A percentile compares a stretch with the other conserved stretches of the same genome.
phyloP scores from a whole-genome alignment of 2,329 filamentous ascomycete species.

The Colletotrichum lentis region DNA sequence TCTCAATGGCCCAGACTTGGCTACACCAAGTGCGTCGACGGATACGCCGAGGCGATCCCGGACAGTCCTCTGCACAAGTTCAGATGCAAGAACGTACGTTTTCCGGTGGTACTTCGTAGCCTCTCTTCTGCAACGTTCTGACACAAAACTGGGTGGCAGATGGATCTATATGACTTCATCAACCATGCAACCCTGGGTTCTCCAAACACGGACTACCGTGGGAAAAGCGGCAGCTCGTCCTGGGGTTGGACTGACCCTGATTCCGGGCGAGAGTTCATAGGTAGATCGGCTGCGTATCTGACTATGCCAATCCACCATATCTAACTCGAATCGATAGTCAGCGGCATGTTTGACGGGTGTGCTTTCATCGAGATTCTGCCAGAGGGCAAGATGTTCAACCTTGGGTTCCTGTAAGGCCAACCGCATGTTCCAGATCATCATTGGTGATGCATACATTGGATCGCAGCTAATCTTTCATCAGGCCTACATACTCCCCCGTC shows the following conservation, averaged over 20 bases:
- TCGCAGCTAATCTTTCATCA: neutral
- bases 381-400: conserved; percentile 53
- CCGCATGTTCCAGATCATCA: neutral
- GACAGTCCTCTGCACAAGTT: conserved; percentile 40
- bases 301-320: too few species aligned
- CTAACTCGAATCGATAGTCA: conserved; percentile 12
- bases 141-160: conserved; percentile 25
- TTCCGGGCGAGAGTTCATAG: conserved; percentile 44
- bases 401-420: conserved; percentile 50
- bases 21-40: conserved; percentile 41
- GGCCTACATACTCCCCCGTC: conserved; percentile 35
- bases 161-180: conserved; percentile 63
- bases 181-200: conserved; percentile 61
- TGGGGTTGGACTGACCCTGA: conserved; percentile 55
- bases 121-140: too few species aligned
- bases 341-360: conserved; percentile 50
- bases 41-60: conserved; percentile 39
- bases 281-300: neutral
- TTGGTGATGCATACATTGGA: fast-evolving
- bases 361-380: conserved; percentile 55
- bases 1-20: conserved; percentile 40
- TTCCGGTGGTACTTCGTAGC: neutral
- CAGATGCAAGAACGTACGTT: conserved; percentile 39
- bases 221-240: conserved; percentile 44
- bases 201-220: conserved; percentile 40